Base-by-base conservation (phyloP, 139 green algal species). In the Zygnema circumcarinatum region DNA sequence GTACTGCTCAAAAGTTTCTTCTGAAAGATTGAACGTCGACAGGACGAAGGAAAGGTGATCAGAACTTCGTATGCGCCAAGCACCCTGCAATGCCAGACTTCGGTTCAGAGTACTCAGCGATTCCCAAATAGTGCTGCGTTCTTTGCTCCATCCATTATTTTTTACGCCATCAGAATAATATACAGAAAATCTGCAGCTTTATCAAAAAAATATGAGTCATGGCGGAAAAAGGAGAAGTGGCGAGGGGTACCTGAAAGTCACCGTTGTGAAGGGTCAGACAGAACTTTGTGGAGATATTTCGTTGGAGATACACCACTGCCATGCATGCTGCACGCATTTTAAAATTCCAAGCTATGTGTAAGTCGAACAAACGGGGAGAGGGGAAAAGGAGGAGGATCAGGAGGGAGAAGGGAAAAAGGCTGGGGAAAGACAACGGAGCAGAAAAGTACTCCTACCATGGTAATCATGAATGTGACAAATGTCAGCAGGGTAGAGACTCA, bases 211-310 rank as follows among this genome's bases (percentile, higher is more conserved):
- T n/a, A n/a, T n/a, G n/a, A n/a, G n/a, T n/a, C n/a, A n/a, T n/a
- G n/a, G n/a, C n/a, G n/a, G n/a, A n/a, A n/a, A n/a, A n/a, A n/a
- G n/a, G n/a, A n/a, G n/a, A n/a, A n/a, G n/a, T n/a, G n/a, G n/a
- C n/a, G n/a, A n/a, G n/a, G n/a, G n/a, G 74, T 33, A 82, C 74
- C 74, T 82, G 74, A 52, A 82, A 82, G 36, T 82, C 74, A 21
- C 74, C 74, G 36, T 82, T 82, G 36, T 82, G 74, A 2, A 82
- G 35, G 29, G 74, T 82, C 22, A 82, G 69, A 41, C 69, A 78
- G 16, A 52, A 78, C 16, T 41, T 78, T 3, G 69, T 22, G 7
- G 35, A n/a, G 69, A 62, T 16, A 62, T 16, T 16, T 62, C 7
- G 47, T 16, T 62, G 7, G 16, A 62, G 47, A 62, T 62, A 62